phyloP scores from a whole-genome alignment of 495 filamentous ascomycete genomes.

The Penicillium canescens region DNA sequence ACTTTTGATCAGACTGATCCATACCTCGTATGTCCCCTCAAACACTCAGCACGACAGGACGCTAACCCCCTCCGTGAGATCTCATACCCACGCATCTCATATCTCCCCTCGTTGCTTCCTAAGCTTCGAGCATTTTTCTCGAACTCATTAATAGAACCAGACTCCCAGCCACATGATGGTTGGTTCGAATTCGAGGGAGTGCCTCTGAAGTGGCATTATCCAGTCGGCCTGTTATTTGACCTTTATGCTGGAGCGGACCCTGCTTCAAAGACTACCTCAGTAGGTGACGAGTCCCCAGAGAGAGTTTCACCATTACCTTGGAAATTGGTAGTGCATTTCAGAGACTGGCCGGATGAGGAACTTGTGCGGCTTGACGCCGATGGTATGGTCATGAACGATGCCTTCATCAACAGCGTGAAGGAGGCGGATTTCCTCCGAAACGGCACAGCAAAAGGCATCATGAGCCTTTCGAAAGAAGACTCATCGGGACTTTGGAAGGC shows the following conservation, averaged over 20 bases:
- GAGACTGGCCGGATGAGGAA: constrained; percentile 69
- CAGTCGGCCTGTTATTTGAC: constrained; percentile 85
- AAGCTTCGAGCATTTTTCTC: constrained; percentile 77
- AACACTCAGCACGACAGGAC: neutral
- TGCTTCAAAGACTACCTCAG: constrained; percentile 33
- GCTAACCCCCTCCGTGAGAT: constrained; percentile 32
- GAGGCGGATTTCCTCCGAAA: constrained; percentile 93
- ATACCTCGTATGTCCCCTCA: constrained; percentile 44
- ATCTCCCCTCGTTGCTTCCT: constrained; percentile 75
- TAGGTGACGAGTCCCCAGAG: constrained; percentile 28
- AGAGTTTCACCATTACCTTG: constrained; percentile 61
- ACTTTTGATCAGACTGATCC: constrained; percentile 54
- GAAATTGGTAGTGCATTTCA: constrained; percentile 74
- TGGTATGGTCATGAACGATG: constrained; percentile 68
- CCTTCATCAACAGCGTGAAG: constrained; percentile 92
- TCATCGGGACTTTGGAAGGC: constrained; percentile 85
- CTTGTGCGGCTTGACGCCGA: constrained; percentile 64
- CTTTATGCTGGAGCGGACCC: constrained; percentile 73
- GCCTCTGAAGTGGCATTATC: constrained; percentile 85
- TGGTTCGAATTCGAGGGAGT: constrained; percentile 77
- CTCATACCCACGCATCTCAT: constrained; percentile 56
- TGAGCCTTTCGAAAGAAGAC: constrained; percentile 86
- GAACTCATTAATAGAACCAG: constrained; percentile 66
- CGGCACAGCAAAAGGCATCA: constrained; percentile 87
- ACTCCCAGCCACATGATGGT: constrained; percentile 56